Conservation (phyloP, 1,139 yeast genomes). For the Oligophagozyma castellii region DNA sequence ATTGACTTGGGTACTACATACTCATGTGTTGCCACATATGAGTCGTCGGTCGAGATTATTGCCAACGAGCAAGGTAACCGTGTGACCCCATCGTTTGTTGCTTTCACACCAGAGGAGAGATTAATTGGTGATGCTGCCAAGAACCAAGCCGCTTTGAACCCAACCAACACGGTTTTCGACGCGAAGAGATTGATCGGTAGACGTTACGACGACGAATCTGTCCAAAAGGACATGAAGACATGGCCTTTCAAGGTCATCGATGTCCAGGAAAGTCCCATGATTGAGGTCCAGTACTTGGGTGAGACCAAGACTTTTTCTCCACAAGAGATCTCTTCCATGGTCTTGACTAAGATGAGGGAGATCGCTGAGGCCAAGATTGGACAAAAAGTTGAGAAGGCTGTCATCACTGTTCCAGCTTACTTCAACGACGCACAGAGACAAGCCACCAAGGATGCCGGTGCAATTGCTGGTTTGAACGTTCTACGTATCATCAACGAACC, state of each 20-base stretch:
- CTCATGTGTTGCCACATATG: conserved; percentile 91
- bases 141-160: conserved; percentile 98
- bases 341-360: conserved; percentile 94
- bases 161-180: conserved; percentile 90
- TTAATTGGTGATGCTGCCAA: conserved; percentile 51
- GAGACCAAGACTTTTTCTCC: conserved; percentile 91
- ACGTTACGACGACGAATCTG: conserved; percentile 79
- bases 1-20: conserved; percentile 96
- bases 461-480: conserved; percentile 93
- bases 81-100: conserved; percentile 96
- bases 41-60: conserved; percentile 79
- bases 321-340: conserved; percentile 94
- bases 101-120: conserved; percentile 83
- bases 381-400: conserved; percentile 88
- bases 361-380: conserved; percentile 94
- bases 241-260: conserved; percentile 86
- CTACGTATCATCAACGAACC: conserved; percentile 96
- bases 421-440: conserved; percentile 97
- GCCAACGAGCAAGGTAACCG: conserved; percentile 99
- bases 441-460: conserved; percentile 98
- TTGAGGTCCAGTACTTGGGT: conserved; percentile 86
- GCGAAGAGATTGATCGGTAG: conserved; percentile 98
- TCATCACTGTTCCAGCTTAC: conserved; percentile 93
- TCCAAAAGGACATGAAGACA: conserved; percentile 86
- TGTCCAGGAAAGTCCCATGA: conserved; percentile 74